Percentiles rank a stretch among this genome's conserved stretches.
phyloP scores from a whole-genome alignment of 2,329 filamentous ascomycete genomes.

The Sporothrix mexicana region DNA sequence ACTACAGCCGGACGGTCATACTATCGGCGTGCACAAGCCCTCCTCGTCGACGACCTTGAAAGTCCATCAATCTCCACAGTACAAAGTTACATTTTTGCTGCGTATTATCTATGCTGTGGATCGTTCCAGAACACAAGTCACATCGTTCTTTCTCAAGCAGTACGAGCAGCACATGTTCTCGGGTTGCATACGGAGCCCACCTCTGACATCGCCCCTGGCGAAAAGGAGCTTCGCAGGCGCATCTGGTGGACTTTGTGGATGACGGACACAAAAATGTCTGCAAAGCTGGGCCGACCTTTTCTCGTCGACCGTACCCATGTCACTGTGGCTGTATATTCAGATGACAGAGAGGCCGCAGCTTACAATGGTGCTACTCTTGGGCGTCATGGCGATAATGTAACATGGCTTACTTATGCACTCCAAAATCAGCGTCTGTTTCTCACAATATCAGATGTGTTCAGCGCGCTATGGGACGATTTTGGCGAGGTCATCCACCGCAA shows the following conservation, averaged over 20 bases:
- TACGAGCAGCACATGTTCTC: slow-evolving; percentile 54
- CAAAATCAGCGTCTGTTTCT: slow-evolving; percentile 48
- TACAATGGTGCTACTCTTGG: slow-evolving; percentile 36
- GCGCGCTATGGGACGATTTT: slow-evolving; percentile 43
- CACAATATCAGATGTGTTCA: slow-evolving; percentile 44
- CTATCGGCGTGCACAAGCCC: slow-evolving; percentile 53
- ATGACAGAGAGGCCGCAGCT: slow-evolving; percentile 39
- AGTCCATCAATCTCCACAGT: slow-evolving; percentile 55
- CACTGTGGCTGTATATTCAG: slow-evolving; percentile 47
- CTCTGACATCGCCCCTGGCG: slow-evolving; percentile 41
- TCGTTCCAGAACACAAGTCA: slow-evolving; percentile 57
- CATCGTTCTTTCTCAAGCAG: slow-evolving; percentile 48
- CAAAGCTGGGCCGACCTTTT: slow-evolving; percentile 54
- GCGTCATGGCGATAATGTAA: slow-evolving; percentile 43
- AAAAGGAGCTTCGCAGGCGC: slow-evolving; percentile 54
- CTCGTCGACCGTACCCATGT: slow-evolving; percentile 44
- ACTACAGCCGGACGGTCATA: slow-evolving; percentile 53
- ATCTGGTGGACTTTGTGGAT: slow-evolving; percentile 60
- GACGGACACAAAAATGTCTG: slow-evolving; percentile 54
- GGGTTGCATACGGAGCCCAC: slow-evolving; percentile 57
- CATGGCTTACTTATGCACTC: slow-evolving; percentile 48
- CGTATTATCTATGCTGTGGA: slow-evolving; percentile 54
- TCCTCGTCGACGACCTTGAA: slow-evolving; percentile 53
- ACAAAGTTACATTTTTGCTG: slow-evolving; percentile 55
- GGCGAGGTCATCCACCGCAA: slow-evolving; percentile 37